Evolutionary conservation across 1,139 yeast species (phyloP), one percentile per base, ranked within the genome.

Genomic region (Tardiomyces blankii): DNA sequence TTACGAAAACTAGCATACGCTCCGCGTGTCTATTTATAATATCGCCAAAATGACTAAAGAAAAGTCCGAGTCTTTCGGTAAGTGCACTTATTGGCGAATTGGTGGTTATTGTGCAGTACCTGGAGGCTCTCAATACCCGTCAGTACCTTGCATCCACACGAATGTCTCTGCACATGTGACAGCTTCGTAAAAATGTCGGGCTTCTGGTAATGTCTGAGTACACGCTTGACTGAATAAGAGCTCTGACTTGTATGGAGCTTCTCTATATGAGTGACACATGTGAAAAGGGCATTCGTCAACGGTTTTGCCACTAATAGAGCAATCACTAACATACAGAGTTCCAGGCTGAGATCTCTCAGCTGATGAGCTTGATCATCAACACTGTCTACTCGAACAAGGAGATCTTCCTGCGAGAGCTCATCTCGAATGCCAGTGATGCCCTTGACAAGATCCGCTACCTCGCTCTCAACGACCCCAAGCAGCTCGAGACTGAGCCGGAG

Each of bases 301-400:
- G 11, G 30, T 12, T 12, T 9, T 12, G 30, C 30, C 30, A 27
- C 30, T 9, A 27, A 27, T 27, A 8, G 11, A 27, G 12, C 30
- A 27, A 27, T 27, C 30, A 30, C 35, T 30, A 30, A 30, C 35
- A 12, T 13, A 11, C 35, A 30, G 98, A 91, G 77, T 91, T 91
- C 75, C 96, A 95, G 71, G 99, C 99, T 80, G 99, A 91, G 88
- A 93, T 91, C 73, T 85, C 97, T 82, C 98, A 91, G 95, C 80
- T 93, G 81, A 85, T 93, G 97, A 86, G 96, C 70, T 82, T 91
- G 79, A 88, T 93, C 88, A 91, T 93, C 76, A 93, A 93, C 87
- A 93, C 99, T 50, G 99, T 93, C 65, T 93, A 93, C 74, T 91
- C 98, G 49, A 93, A 93, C 82, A 93, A 93, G 77, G 99, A 93